A percentile compares a stretch with the other conserved stretches of the same genome.
phyloP scores from a whole-genome alignment of 2,329 filamentous ascomycete species.

The Parasarocladium wereldwijsianum region DNA sequence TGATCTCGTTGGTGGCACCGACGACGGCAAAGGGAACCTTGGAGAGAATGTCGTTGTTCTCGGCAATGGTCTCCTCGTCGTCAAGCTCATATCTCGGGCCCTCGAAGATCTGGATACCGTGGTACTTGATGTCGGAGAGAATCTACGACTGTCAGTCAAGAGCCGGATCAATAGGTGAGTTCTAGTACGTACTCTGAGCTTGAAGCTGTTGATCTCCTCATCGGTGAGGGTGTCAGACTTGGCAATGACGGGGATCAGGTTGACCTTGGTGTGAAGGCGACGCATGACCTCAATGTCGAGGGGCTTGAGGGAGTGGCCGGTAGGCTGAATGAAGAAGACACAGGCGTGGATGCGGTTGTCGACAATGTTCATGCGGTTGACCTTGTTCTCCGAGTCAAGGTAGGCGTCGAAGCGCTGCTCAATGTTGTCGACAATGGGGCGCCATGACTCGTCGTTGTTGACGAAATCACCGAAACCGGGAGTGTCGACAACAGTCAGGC shows the following conservation, averaged over 20 bases:
- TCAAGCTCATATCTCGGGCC: conserved; percentile 96
- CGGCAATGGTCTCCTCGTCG: conserved; percentile 97
- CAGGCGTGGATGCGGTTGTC: conserved; percentile 98
- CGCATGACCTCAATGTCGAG: conserved; percentile 99
- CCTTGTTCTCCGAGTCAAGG: conserved; percentile 98
- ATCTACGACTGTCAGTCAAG: conserved; percentile 44
- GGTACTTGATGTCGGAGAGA: conserved; percentile 88
- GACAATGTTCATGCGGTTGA: conserved; percentile 99
- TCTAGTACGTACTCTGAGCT: conserved; percentile 68
- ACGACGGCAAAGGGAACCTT: conserved; percentile 98
- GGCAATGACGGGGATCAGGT: conserved; percentile 96
- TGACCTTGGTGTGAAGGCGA: conserved; percentile 98
- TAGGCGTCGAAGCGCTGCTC: conserved; percentile 98
- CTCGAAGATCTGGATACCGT: conserved; percentile 98
- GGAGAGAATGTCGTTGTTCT: conserved; percentile 99
- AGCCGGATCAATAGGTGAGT: not conserved
- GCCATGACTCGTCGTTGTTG: conserved; percentile 99
- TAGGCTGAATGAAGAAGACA: conserved; percentile 99
- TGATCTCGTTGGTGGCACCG: conserved; percentile 89
- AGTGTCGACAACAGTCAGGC: conserved; percentile 92
- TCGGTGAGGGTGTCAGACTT: conserved; percentile 97
- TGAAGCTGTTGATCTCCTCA: conserved; percentile 88
- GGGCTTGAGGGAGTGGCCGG: conserved; percentile 94
- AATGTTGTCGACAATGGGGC: conserved; percentile 98
- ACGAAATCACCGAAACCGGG: conserved; percentile 98